A percentile compares a stretch with the other conserved stretches of the same genome.
Evolutionary conservation across 805 yeast species (phyloP).

Genomic region (Pichia membranifaciens): DNA sequence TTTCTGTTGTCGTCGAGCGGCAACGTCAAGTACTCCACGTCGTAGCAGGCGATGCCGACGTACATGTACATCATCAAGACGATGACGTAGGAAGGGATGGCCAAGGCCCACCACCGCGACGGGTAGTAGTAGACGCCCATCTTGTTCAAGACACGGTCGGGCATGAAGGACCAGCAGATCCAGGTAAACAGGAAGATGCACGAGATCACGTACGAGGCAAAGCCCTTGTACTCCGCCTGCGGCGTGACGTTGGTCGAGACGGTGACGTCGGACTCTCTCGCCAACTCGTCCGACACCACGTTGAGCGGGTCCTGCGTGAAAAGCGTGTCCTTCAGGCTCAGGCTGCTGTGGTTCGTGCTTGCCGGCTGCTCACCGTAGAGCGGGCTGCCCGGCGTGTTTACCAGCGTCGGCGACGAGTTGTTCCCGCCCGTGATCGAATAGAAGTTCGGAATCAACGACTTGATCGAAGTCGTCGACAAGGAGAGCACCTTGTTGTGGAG

Average conservation of each 20-base stretch:
- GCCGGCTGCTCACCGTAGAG: too few relatives aligned
- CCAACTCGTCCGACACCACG: slow-evolving; percentile 45
- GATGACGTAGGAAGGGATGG: slow-evolving; percentile 65
- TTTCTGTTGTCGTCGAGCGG: slow-evolving; percentile 54
- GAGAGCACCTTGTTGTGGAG: slow-evolving; percentile 27
- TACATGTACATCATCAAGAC: slow-evolving; percentile 70
- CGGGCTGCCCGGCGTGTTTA: not conserved
- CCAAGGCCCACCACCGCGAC: slow-evolving; percentile 86
- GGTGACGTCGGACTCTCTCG: slow-evolving; percentile 61
- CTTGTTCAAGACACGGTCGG: slow-evolving; percentile 47
- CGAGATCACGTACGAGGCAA: slow-evolving; percentile 69
- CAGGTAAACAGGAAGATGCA: slow-evolving; percentile 50
- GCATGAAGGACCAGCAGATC: slow-evolving; percentile 70
- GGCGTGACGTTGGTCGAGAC: slow-evolving; percentile 50
- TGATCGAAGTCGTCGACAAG: slow-evolving; percentile 28
- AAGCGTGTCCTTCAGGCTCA: not conserved
- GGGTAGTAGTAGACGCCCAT: slow-evolving; percentile 74
- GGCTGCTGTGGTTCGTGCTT: too few relatives aligned
- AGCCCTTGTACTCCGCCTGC: slow-evolving; percentile 80
- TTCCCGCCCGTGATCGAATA: slow-evolving; percentile 22
- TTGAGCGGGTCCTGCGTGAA: slow-evolving; percentile 7
- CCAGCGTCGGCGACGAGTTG: slow-evolving; percentile 20
- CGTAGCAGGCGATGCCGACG: slow-evolving; percentile 63
- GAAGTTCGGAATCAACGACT: slow-evolving; percentile 28
- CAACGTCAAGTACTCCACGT: slow-evolving; percentile 67